Conservation (phyloP, 2,329 filamentous ascomycete species). For the Diaporthe caulivora region DNA sequence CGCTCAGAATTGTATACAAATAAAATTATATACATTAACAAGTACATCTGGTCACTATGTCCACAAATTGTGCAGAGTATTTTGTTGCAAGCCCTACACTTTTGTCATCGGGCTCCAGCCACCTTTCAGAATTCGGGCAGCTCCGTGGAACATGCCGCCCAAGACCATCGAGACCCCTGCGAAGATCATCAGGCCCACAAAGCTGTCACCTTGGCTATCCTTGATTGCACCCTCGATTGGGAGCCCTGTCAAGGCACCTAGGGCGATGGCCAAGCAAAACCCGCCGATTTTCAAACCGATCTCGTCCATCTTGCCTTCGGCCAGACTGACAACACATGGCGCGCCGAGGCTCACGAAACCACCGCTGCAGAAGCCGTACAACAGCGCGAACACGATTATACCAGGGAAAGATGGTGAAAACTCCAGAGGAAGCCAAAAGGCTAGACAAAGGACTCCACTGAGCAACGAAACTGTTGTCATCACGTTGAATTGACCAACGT, state of each 20-base stretch:
- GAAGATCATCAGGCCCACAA: conserved; percentile 17
- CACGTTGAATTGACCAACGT: conserved; percentile 3
- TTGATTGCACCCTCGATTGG: conserved; percentile 15
- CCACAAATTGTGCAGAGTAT: no score
- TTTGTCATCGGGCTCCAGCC: background rate
- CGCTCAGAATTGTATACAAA: background rate
- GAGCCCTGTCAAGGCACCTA: conserved; percentile 4
- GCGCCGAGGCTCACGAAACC: conserved; percentile 10
- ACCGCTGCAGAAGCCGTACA: conserved; percentile 10
- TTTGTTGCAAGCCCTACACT: background rate
- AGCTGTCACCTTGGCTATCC: conserved; percentile 3
- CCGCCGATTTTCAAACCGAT: conserved; percentile 11
- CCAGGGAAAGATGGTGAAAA: background rate
- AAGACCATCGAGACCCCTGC: conserved; percentile 4
- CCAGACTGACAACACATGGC: conserved; percentile 10
- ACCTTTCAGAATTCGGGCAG: background rate
- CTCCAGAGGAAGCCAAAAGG: conserved; percentile 1
- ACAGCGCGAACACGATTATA: background rate
- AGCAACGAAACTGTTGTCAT: conserved; percentile 2
- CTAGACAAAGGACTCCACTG: background rate
- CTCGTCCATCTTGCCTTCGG: conserved; percentile 18
- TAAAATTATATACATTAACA: background rate
- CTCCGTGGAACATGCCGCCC: conserved; percentile 1
- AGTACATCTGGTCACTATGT: background rate
- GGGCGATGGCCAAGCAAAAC: conserved; percentile 14